Evolutionary conservation across 2,329 filamentous ascomycete genomes (phyloP).

Genomic region (Sclerotinia spermophila): DNA sequence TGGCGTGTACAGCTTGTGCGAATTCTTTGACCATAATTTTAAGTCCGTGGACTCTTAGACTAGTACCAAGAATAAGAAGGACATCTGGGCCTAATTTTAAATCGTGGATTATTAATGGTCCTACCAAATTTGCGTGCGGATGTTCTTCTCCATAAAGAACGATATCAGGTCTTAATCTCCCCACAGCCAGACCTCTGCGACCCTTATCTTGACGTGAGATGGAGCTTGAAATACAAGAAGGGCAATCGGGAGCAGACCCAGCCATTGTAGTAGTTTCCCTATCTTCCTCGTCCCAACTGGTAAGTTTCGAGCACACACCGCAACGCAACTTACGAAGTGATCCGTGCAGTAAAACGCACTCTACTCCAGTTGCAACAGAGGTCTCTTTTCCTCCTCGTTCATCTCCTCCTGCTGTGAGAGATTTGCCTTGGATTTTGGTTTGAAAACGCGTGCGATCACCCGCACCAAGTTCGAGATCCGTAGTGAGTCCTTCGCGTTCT

Average conservation of each 20-base stretch:
- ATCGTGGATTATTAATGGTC: constrained; percentile 65
- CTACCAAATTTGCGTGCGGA: constrained; percentile 64
- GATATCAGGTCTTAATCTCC: constrained; percentile 67
- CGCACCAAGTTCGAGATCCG: constrained; percentile 57
- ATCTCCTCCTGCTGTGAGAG: constrained; percentile 30
- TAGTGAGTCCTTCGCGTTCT: constrained; percentile 64
- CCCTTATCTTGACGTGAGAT: constrained; percentile 60
- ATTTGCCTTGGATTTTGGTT: constrained; percentile 41
- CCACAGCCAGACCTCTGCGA: constrained; percentile 63
- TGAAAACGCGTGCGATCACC: constrained; percentile 60
- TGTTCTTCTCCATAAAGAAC: constrained; percentile 73
- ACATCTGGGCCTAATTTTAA: constrained; percentile 61
- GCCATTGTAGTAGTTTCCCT: constrained; percentile 46
- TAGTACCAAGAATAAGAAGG: constrained; percentile 67
- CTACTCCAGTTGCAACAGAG: constrained; percentile 33
- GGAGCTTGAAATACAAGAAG: constrained; percentile 60
- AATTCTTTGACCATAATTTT: constrained; percentile 70
- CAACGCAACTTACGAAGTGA: constrained; percentile 64
- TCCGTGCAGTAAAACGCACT: constrained; percentile 66
- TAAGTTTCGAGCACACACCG: constrained; percentile 55
- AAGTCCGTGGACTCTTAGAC: constrained; percentile 65
- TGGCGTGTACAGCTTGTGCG: constrained; percentile 63
- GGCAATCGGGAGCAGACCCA: constrained; percentile 64
- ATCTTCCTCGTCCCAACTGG: constrained; percentile 56
- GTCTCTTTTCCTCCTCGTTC: constrained; percentile 34